Evolutionary conservation across 805 yeast genomes (phyloP).

Genomic region (Metschnikowia santaceciliae): DNA sequence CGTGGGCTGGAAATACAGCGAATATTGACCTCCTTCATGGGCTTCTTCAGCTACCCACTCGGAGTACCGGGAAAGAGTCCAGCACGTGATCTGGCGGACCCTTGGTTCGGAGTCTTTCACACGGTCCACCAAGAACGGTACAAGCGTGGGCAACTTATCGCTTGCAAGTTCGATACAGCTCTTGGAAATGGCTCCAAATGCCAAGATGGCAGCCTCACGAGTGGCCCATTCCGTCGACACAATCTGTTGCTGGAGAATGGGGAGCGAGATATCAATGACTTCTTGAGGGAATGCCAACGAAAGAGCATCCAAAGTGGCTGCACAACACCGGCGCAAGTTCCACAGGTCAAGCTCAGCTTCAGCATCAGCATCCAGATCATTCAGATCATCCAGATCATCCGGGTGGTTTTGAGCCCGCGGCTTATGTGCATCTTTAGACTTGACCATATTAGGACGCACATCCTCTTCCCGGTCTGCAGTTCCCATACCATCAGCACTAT

Average conservation of each 20-base stretch:
- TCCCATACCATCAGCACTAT: slow-evolving; percentile 69
- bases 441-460: slow-evolving; percentile 76
- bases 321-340: slow-evolving; percentile 91
- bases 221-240: slow-evolving; percentile 77
- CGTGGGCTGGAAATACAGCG: slow-evolving; percentile 70
- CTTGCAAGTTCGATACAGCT: slow-evolving; percentile 74
- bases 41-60: slow-evolving; percentile 77
- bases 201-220: slow-evolving; percentile 89
- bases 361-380: slow-evolving; percentile 62
- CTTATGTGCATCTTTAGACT: slow-evolving; percentile 45
- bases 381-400: slow-evolving; percentile 58
- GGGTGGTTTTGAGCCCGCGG: slow-evolving; percentile 22
- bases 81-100: slow-evolving; percentile 89
- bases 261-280: slow-evolving; percentile 65
- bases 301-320: slow-evolving; percentile 83
- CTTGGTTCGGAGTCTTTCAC: slow-evolving; percentile 72
- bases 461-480: slow-evolving; percentile 85
- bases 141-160: slow-evolving; percentile 70
- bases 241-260: slow-evolving; percentile 69
- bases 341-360: slow-evolving; percentile 70
- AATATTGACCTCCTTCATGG: slow-evolving; percentile 53
- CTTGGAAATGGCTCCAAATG: slow-evolving; percentile 92
- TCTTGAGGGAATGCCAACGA: slow-evolving; percentile 65
- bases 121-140: slow-evolving; percentile 82
- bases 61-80: slow-evolving; percentile 89